phyloP scores from a whole-genome alignment of 1,284 basidiomycete species.

The Stereum hirsutum region DNA sequence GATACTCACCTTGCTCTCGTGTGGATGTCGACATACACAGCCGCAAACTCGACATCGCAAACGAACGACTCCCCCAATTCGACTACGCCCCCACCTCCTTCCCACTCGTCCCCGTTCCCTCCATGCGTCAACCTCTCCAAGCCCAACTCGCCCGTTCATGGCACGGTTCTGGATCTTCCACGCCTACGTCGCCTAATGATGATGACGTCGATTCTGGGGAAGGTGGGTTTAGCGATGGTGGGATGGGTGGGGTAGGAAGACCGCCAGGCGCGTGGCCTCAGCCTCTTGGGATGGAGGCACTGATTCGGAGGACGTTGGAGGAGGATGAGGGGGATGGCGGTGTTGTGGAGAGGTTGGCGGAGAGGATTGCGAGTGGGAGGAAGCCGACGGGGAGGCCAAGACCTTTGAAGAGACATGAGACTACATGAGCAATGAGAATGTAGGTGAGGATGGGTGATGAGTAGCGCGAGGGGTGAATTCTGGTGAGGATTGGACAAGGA shows the following conservation, averaged over 20 bases:
- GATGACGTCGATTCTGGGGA: slow-evolving; percentile 10
- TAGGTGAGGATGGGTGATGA: neutral
- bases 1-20: neutral
- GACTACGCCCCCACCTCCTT: slow-evolving; percentile 28
- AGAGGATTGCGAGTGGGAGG: slow-evolving; percentile 47
- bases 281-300: slow-evolving; percentile 69
- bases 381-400: slow-evolving; percentile 33
- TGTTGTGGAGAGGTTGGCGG: slow-evolving; percentile 48
- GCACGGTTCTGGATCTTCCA: slow-evolving; percentile 32
- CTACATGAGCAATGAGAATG: slow-evolving; percentile 26
- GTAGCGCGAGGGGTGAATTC: neutral
- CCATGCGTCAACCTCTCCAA: slow-evolving; percentile 44
- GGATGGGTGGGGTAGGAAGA: slow-evolving; percentile 31
- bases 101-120: slow-evolving; percentile 48
- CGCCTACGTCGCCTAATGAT: slow-evolving; percentile 20
- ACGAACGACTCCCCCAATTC: slow-evolving; percentile 82
- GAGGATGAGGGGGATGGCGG: slow-evolving; percentile 47
- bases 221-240: slow-evolving; percentile 41
- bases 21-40: slow-evolving; percentile 24
- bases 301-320: slow-evolving; percentile 70
- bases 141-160: slow-evolving; percentile 10
- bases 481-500: neutral
- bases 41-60: slow-evolving; percentile 85
- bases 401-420: slow-evolving; percentile 58
- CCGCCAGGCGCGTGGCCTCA: slow-evolving; percentile 31